Base-by-base conservation (phyloP, 2,329 filamentous ascomycete genomes). In the Pyrenophora tritici-repentis region DNA sequence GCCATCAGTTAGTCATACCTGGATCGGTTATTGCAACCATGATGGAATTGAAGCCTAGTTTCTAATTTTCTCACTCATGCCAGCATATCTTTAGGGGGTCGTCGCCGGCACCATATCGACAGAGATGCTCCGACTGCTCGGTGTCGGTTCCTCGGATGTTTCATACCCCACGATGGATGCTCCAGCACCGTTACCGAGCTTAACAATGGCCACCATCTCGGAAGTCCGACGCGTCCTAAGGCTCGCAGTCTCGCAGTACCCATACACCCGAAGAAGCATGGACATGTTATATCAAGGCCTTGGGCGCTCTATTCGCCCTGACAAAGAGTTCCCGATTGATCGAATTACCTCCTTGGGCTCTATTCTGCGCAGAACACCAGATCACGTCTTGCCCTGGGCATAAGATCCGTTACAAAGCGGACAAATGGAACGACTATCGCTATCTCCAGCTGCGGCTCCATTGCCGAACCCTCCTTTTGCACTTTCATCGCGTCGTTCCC, bases 281-380 rank as follows among this genome's bases (percentile, higher is more conserved):
- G 29, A 41, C 26, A n/a, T 8, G 32, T 47, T 66, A 64, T 61
- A 63, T 55, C 39, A 35, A 16, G 22, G 10, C 26, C 24, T 34
- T 31, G n/a, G 37, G 55, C 42, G 22, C 42, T 37, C 35, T 13
- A 29, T 31, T 42, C 14, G 56, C 42, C 24, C 31, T 39, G 38
- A 38, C 46, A 49, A 40, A 49, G 37, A 41, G 35, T 42, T 45
- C 49, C 51, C 56, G 34, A 39, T 35, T 43, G 32, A 29, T 33
- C 8, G 47, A 63, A 29, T 13, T 13, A 29, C 53, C 56, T 51
- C 54, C 57, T 66, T 68, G 66, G 68, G 62, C 67, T 70, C 66
- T 58, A 70, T 70, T 71, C 57, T 73, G 55, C 70, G 69, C 69
- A 62, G 70, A 68, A 73, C 63, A 63, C 60, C 61, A 62, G 58